Conservation (phyloP, 2,329 filamentous ascomycete species). For the Metarhizium rileyi region DNA sequence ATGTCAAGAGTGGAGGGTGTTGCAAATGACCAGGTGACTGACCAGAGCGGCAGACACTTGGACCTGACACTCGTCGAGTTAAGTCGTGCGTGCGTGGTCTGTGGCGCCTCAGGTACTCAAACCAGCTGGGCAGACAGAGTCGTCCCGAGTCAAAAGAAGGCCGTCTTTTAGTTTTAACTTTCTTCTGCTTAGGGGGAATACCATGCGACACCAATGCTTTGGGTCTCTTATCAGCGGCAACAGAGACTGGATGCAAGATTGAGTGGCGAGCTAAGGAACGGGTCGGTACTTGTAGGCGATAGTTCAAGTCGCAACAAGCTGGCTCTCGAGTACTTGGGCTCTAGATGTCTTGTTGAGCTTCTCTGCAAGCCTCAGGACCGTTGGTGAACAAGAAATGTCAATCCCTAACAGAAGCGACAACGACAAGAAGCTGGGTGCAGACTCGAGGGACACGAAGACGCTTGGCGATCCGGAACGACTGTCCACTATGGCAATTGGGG, state of each 20-base stretch:
- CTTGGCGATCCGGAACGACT: slow-evolving; percentile 1
- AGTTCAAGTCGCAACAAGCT: background rate
- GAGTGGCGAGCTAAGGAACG: background rate
- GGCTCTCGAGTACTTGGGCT: background rate
- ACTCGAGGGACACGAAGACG: background rate
- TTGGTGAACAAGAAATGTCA: background rate
- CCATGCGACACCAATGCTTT: background rate
- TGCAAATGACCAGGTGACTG: slow-evolving; percentile 1
- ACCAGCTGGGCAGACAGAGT: background rate
- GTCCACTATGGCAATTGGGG: background rate
- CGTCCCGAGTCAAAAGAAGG: background rate
- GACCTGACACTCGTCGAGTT: background rate
- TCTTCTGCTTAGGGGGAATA: background rate
- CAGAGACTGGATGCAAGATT: background rate
- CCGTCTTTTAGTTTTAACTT: background rate
- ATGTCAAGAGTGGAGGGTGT: background rate
- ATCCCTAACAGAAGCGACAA: background rate
- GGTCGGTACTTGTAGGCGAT: background rate
- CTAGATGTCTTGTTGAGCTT: background rate
- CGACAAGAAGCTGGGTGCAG: background rate
- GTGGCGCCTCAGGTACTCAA: background rate
- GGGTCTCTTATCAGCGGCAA: background rate
- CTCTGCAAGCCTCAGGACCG: slow-evolving; percentile 1
- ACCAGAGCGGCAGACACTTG: slow-evolving; percentile 3
- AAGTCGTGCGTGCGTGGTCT: background rate